Conservation (phyloP, 1,284 basidiomycete species). For the Hemileia vastatrix region DNA sequence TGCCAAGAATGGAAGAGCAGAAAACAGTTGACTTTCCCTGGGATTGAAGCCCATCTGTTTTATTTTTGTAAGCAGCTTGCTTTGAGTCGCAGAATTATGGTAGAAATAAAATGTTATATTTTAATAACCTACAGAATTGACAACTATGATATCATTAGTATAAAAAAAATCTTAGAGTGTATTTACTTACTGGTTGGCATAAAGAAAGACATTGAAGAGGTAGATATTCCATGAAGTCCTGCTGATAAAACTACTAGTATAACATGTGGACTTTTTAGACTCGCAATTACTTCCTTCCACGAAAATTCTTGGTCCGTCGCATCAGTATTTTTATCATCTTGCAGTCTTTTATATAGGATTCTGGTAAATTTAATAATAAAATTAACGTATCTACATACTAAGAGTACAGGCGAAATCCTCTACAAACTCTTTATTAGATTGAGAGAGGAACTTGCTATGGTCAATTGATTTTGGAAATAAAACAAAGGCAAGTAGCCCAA, state of each 20-base stretch:
- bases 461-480: slow-evolving; percentile 13
- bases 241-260: too few relatives aligned
- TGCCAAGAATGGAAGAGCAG: slow-evolving; percentile 14
- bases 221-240: too few relatives aligned
- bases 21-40: slow-evolving; percentile 8
- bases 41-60: slow-evolving; percentile 12
- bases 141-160: slow-evolving; percentile 1
- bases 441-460: not conserved
- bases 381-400: too few relatives aligned
- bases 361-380: slow-evolving; percentile 1
- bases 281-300: slow-evolving; percentile 2
- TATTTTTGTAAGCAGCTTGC: too few relatives aligned
- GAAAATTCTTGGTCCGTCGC: slow-evolving; percentile 5
- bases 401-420: too few relatives aligned
- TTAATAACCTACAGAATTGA: not conserved
- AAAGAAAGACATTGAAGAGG: too few relatives aligned
- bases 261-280: slow-evolving; percentile 18
- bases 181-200: not conserved
- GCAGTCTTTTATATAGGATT: slow-evolving; percentile 6
- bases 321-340: slow-evolving; percentile 1
- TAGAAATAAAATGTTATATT: not conserved
- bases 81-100: too few relatives aligned
- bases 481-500: slow-evolving; percentile 2
- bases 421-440: slow-evolving; percentile 9
- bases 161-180: not conserved